Percentiles rank a stretch among this genome's conserved stretches.
Conservation (phyloP, 495 filamentous ascomycete species). For the Evansstolkia leycettana region DNA sequence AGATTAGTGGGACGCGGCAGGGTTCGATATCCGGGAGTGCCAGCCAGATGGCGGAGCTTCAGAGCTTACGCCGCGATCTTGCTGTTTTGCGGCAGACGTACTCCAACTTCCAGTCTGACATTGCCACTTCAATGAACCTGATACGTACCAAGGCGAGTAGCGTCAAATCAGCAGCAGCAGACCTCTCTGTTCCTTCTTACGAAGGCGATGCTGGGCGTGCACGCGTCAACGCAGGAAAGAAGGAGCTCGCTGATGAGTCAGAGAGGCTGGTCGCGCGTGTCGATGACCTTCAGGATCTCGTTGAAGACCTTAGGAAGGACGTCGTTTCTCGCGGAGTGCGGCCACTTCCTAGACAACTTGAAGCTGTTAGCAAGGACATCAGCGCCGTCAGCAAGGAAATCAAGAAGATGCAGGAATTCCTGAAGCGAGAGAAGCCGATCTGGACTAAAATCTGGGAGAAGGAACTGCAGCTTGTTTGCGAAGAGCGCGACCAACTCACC, state of each 20-base stretch:
- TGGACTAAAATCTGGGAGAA: slow-evolving; percentile 99
- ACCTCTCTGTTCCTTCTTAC: slow-evolving; percentile 48
- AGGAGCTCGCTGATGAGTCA: slow-evolving; percentile 68
- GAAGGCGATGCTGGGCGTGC: slow-evolving; percentile 63
- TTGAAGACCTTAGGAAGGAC: slow-evolving; percentile 96
- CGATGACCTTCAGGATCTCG: slow-evolving; percentile 88
- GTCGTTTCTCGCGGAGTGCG: slow-evolving; percentile 89
- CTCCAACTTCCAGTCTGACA: slow-evolving; percentile 75
- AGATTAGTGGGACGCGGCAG: slow-evolving; percentile 6
- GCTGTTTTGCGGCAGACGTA: slow-evolving; percentile 91
- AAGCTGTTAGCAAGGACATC: slow-evolving; percentile 78
- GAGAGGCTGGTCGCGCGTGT: slow-evolving; percentile 82
- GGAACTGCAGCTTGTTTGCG: slow-evolving; percentile 86
- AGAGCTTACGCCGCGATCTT: slow-evolving; percentile 76
- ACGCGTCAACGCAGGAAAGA: slow-evolving; percentile 78
- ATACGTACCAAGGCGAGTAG: slow-evolving; percentile 68
- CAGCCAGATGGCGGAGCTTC: slow-evolving; percentile 60
- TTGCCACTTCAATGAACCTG: slow-evolving; percentile 73
- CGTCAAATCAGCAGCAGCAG: slow-evolving; percentile 64
- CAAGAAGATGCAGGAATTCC: slow-evolving; percentile 88
- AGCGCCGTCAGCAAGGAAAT: slow-evolving; percentile 69
- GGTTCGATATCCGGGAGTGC: slow-evolving; percentile 21
- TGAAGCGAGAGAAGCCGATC: slow-evolving; percentile 80
- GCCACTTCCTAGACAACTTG: slow-evolving; percentile 82
- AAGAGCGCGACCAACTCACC: slow-evolving; percentile 84